Conservation (phyloP, 495 filamentous ascomycete species). For the Penicillium pulvis region DNA sequence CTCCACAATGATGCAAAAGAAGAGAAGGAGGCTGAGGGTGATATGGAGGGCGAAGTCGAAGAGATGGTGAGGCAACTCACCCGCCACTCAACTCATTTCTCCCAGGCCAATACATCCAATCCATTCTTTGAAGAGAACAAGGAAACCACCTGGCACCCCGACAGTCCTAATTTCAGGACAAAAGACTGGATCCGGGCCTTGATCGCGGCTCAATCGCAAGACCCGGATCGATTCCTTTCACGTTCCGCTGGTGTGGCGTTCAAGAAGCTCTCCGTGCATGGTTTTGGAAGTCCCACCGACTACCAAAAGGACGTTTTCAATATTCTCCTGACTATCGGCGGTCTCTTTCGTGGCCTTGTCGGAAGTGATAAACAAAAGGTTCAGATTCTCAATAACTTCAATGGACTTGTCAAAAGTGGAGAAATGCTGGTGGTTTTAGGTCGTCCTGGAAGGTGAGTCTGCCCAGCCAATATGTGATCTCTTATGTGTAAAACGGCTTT, state of each 20-base stretch:
- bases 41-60: constrained; percentile 27
- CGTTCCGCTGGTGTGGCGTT: constrained; percentile 37
- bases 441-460: constrained; percentile 51
- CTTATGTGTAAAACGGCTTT: not conserved
- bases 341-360: constrained; percentile 34
- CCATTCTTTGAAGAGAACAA: constrained; percentile 33
- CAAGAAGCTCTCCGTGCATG: constrained; percentile 65
- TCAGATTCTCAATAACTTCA: constrained; percentile 7
- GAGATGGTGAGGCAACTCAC: constrained; percentile 38
- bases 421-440: constrained; percentile 76
- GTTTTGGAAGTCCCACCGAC: constrained; percentile 66
- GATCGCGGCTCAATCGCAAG: constrained; percentile 31
- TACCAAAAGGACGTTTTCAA: constrained; percentile 72
- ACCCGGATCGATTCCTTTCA: constrained; percentile 36
- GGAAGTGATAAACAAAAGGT: constrained; percentile 26
- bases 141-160: constrained; percentile 28
- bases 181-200: constrained; percentile 37
- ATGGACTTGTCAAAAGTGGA: constrained; percentile 34
- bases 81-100: constrained; percentile 32
- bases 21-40: constrained; percentile 13
- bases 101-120: constrained; percentile 27
- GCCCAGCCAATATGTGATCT: not conserved
- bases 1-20: not conserved
- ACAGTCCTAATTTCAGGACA: constrained; percentile 33
- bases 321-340: constrained; percentile 50